These are phyloP conservation scores for Xylariomycetidae sp. DNA, from an alignment of 2,329 filamentous ascomycete species.

Conservation along the genomic window DNA sequence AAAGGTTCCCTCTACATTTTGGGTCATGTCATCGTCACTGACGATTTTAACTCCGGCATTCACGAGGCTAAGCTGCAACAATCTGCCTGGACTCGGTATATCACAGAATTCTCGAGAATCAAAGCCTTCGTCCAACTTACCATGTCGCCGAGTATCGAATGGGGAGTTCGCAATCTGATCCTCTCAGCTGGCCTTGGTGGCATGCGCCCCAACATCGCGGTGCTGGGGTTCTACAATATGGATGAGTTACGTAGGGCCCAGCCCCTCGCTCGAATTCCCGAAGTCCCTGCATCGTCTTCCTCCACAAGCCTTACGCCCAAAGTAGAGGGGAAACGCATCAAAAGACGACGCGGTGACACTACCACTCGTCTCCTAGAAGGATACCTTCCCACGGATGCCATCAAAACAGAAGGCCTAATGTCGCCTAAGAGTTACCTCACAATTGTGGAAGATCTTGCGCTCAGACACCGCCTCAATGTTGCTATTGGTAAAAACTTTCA, in stretches of 20 bases:
- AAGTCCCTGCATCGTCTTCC: conserved; percentile 32
- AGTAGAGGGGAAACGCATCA: conserved; percentile 23
- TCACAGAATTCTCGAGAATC: conserved; percentile 73
- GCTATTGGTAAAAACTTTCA: conserved; percentile 80
- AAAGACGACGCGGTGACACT: conserved; percentile 45
- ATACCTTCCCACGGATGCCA: conserved; percentile 62
- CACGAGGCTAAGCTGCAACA: conserved; percentile 78
- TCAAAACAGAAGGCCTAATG: conserved; percentile 62
- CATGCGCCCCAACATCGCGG: conserved; percentile 83
- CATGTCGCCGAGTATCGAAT: conserved; percentile 75
- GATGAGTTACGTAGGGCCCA: conserved; percentile 62
- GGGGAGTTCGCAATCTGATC: conserved; percentile 79
- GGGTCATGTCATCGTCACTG: conserved; percentile 80
- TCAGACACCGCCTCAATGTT: conserved; percentile 75
- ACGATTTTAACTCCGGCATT: conserved; percentile 73
- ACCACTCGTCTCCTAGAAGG: conserved; percentile 51
- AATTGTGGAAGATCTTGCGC: conserved; percentile 73
- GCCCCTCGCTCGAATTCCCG: conserved; percentile 52
- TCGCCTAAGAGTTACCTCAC: conserved; percentile 71
- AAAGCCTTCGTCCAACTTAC: conserved; percentile 87
- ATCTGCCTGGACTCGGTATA: conserved; percentile 77
- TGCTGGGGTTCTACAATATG: conserved; percentile 75
- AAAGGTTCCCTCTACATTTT: conserved; percentile 82
- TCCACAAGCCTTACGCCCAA: conserved; percentile 27
- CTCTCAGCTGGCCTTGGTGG: conserved; percentile 76